Evolutionary conservation across 2,329 filamentous ascomycete species (phyloP).

Genomic region (Elsinoe batatas): DNA sequence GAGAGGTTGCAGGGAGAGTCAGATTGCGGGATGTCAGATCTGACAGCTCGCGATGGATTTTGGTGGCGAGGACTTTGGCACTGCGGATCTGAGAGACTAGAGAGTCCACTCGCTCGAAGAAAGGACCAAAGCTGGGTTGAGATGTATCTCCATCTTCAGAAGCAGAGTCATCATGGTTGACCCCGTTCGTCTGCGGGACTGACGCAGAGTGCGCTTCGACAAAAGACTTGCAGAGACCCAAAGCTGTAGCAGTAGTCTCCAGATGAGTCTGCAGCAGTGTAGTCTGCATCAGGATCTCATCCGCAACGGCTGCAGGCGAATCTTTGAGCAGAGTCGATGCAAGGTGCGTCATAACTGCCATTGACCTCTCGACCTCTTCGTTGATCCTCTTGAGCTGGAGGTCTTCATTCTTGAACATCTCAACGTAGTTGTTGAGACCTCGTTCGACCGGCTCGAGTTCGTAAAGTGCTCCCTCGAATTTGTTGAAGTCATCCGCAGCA

Average conservation of each 20-base stretch:
- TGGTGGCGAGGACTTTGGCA: conserved; percentile 72
- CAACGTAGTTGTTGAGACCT: conserved; percentile 79
- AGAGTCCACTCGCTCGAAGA: conserved; percentile 60
- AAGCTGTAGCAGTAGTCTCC: conserved; percentile 62
- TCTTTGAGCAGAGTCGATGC: conserved; percentile 67
- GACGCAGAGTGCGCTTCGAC: conserved; percentile 30
- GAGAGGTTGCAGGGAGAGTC: conserved; percentile 58
- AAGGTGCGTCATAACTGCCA: conserved; percentile 78
- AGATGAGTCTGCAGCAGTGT: conserved; percentile 69
- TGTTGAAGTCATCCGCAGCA: conserved; percentile 65
- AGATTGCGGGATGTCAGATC: conserved; percentile 69
- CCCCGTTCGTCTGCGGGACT: conserved; percentile 25
- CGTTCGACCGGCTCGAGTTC: conserved; percentile 89
- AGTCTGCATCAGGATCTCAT: conserved; percentile 69
- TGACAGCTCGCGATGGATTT: conserved; percentile 64
- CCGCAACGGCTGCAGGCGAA: conserved; percentile 62
- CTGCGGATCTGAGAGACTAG: conserved; percentile 68
- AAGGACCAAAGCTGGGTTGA: conserved; percentile 56
- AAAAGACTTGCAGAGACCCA: conserved; percentile 54
- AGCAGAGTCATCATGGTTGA: conserved; percentile 46
- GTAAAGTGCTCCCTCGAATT: conserved; percentile 68
- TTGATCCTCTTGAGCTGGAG: conserved; percentile 76
- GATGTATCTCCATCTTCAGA: conserved; percentile 44
- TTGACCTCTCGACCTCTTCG: conserved; percentile 67
- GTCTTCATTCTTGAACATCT: conserved; percentile 72